Conservation (phyloP, 768 basidiomycete species). For the Auricularia heimuer region DNA sequence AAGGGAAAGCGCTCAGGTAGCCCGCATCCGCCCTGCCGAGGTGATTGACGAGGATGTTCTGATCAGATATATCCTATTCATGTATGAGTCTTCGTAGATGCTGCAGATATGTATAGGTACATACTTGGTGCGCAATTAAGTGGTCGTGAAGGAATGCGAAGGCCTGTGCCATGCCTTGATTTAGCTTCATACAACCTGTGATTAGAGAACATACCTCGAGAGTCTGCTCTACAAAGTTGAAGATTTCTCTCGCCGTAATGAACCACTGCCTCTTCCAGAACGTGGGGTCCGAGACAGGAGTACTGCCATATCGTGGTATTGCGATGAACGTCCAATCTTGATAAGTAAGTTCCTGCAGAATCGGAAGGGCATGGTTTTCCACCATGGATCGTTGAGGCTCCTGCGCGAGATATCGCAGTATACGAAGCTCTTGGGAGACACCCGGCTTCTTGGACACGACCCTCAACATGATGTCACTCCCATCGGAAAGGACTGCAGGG, state of each 20-base stretch:
- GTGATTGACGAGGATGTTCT: background rate
- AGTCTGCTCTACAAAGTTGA: background rate
- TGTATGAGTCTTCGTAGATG: background rate
- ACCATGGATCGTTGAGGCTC: background rate
- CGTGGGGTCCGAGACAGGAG: background rate
- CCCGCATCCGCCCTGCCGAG: background rate
- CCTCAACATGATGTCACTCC: background rate
- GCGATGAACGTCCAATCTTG: background rate
- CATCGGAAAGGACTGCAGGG: background rate
- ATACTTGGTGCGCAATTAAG: background rate
- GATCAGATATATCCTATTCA: background rate
- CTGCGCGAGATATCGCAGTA: background rate
- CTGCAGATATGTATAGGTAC: background rate
- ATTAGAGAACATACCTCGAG: background rate
- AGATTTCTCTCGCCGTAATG: background rate
- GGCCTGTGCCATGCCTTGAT: background rate
- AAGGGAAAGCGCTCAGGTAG: background rate
- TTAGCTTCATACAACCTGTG: background rate
- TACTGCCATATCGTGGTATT: background rate
- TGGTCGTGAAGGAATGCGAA: background rate
- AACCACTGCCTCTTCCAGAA: background rate
- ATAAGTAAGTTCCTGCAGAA: background rate
- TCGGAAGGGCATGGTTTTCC: background rate
- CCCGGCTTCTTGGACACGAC: background rate
- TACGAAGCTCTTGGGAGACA: background rate